These are phyloP conservation scores for Oenanthe javanica DNA, from an alignment of 140 eudicot species.

Conservation along the genomic window DNA sequence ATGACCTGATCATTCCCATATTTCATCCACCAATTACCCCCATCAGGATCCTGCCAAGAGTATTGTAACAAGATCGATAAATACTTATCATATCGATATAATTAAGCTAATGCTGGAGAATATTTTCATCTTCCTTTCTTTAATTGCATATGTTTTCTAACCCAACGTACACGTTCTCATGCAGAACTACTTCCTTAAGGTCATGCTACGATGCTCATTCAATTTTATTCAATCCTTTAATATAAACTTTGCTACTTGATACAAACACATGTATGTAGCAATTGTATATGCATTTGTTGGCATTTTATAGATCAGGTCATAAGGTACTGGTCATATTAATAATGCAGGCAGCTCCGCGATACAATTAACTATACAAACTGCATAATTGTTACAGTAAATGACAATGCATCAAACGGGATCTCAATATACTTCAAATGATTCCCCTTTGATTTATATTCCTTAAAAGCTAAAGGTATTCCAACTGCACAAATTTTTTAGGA, in stretches of 20 bases:
- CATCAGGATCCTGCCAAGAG: slow-evolving; percentile 43
- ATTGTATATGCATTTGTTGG: too few species aligned
- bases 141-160: background rate
- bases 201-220: background rate
- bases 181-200: too few species aligned
- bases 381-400: background rate
- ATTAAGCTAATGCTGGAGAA: slow-evolving; percentile 18
- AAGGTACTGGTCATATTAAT: background rate
- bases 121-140: slow-evolving; percentile 17
- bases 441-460: too few species aligned
- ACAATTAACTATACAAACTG: background rate
- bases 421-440: too few species aligned
- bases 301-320: too few species aligned
- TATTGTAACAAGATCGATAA: background rate
- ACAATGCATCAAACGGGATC: background rate
- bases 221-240: background rate
- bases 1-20: slow-evolving; percentile 52
- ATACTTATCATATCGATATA: background rate
- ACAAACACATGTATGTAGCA: too few species aligned
- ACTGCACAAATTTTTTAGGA: background rate
- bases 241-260: too few species aligned
- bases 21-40: slow-evolving; percentile 59
- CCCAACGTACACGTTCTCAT: background rate
- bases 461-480: too few species aligned
- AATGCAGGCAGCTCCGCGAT: background rate